Evolutionary conservation across 2,329 filamentous ascomycete species (phyloP).

Genomic region (Paraphoma sp.): DNA sequence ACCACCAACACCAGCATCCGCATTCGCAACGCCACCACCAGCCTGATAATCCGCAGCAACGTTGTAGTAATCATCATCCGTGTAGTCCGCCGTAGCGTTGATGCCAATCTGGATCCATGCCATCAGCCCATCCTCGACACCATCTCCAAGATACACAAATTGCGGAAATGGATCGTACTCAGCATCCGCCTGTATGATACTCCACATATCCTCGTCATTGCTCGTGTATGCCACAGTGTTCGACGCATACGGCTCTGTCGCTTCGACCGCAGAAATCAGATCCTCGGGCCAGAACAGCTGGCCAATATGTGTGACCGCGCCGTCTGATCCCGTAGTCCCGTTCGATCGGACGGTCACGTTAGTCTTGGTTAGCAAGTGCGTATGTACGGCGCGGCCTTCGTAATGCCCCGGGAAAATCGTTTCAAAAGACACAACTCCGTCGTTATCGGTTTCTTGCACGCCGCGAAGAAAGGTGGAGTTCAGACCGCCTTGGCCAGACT

Average conservation of each 20-base stretch:
- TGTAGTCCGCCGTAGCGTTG: conserved; percentile 26
- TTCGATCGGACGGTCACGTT: conserved; percentile 45
- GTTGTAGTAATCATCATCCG: conserved; percentile 17
- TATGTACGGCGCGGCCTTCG: conserved; percentile 32
- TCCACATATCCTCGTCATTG: conserved; percentile 37
- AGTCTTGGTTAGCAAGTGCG: conserved; percentile 46
- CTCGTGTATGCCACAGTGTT: conserved; percentile 34
- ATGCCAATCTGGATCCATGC: conserved; percentile 35
- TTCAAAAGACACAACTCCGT: conserved; percentile 58
- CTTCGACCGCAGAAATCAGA: conserved; percentile 48
- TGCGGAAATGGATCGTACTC: conserved; percentile 33
- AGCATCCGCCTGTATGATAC: conserved; percentile 25
- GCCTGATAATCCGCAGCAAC: conserved; percentile 28
- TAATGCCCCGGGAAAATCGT: conserved; percentile 56
- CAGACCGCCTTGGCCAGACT: conserved; percentile 48
- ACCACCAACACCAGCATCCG: not conserved
- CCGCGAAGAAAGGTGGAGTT: conserved; percentile 54
- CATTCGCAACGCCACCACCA: conserved; percentile 19
- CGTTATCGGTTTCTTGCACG: conserved; percentile 53
- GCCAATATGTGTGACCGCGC: conserved; percentile 51
- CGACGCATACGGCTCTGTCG: conserved; percentile 46
- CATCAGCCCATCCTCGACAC: conserved; percentile 30
- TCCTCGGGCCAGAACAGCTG: conserved; percentile 54
- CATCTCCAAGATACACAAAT: conserved; percentile 29
- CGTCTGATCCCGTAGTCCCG: conserved; percentile 45